A percentile compares a stretch with the other conserved stretches of the same genome.
Evolutionary conservation across 2,329 filamentous ascomycete genomes (phyloP).

Genomic region (Endocalyx cinctus): DNA sequence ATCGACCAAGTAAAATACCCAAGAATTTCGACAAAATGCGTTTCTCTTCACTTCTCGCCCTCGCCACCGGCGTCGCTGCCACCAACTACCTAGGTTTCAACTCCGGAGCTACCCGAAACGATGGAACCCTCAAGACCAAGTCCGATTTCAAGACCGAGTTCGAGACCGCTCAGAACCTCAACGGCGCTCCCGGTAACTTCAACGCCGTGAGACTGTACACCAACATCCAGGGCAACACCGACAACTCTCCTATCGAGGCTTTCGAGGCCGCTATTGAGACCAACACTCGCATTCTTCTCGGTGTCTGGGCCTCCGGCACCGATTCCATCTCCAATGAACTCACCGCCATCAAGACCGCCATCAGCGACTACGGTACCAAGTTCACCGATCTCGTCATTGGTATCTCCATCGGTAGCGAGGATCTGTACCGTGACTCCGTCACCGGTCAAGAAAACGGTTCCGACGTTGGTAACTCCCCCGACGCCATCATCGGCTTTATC

Average conservation of each 20-base stretch:
- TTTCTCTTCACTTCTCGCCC: conserved; percentile 8
- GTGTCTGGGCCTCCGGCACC: conserved; percentile 42
- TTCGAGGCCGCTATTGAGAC: conserved; percentile 56
- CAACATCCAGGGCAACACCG: conserved; percentile 17
- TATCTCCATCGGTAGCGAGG: conserved; percentile 52
- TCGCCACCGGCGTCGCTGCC: conserved; percentile 10
- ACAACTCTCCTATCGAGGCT: conserved; percentile 59
- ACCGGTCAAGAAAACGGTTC: conserved; percentile 21
- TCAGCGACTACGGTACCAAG: conserved; percentile 36
- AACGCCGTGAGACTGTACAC: conserved; percentile 25
- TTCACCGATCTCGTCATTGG: conserved; percentile 44
- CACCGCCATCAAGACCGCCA: conserved; percentile 42
- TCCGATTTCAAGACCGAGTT: conserved; percentile 26
- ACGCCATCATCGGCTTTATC: conserved; percentile 53
- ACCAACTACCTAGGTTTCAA: conserved; percentile 27
- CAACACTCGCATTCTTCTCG: conserved; percentile 46
- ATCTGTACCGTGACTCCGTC: conserved; percentile 46
- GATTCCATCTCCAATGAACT: conserved; percentile 45
- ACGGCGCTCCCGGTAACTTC: conserved; percentile 23
- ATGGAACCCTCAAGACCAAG: conserved; percentile 24
- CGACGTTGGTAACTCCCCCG: conserved; percentile 30
- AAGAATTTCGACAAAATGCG: conserved; percentile 10
- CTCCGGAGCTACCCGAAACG: conserved; percentile 25
- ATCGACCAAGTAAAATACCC: too few species aligned
- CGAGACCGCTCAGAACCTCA: conserved; percentile 23